Conservation (phyloP, 139 green algal species). For the Marvania coccoides region DNA sequence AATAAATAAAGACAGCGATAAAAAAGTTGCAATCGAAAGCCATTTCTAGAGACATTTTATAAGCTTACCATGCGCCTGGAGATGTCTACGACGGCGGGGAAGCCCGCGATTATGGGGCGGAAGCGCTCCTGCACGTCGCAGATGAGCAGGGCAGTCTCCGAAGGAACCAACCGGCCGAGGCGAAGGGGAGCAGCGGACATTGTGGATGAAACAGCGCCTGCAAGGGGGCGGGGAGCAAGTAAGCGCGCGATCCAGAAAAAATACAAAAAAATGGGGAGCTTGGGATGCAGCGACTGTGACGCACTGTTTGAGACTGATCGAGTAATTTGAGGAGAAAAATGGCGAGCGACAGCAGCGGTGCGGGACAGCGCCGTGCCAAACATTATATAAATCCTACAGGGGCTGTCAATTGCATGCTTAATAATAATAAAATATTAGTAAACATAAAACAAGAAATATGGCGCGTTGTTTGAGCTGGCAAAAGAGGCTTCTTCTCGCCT, state of each 20-base stretch:
- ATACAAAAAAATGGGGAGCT: too few species aligned
- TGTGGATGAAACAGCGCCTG: too few species aligned
- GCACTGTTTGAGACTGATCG: too few species aligned
- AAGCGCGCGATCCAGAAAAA: too few species aligned
- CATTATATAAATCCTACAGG: neutral
- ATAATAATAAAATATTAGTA: too few species aligned
- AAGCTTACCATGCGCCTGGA: conserved; percentile 40
- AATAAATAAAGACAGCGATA: conserved; percentile 4
- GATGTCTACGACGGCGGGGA: conserved; percentile 54
- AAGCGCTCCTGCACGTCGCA: conserved; percentile 79
- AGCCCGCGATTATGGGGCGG: conserved; percentile 46
- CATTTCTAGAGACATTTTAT: neutral
- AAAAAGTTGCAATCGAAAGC: neutral
- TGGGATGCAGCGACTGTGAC: too few species aligned
- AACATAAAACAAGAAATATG: too few species aligned
- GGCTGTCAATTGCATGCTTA: neutral
- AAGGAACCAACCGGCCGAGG: conserved; percentile 34
- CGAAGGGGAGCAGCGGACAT: neutral
- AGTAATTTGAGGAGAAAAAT: too few species aligned
- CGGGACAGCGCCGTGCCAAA: neutral
- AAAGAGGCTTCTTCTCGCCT: neutral
- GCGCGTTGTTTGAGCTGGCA: neutral
- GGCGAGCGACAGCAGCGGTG: neutral
- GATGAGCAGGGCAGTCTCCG: conserved; percentile 48
- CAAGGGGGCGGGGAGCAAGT: too few species aligned